These are phyloP conservation scores for Xylaria sp. DNA, from an alignment of 2,329 filamentous ascomycete species.

Conservation along the genomic window DNA sequence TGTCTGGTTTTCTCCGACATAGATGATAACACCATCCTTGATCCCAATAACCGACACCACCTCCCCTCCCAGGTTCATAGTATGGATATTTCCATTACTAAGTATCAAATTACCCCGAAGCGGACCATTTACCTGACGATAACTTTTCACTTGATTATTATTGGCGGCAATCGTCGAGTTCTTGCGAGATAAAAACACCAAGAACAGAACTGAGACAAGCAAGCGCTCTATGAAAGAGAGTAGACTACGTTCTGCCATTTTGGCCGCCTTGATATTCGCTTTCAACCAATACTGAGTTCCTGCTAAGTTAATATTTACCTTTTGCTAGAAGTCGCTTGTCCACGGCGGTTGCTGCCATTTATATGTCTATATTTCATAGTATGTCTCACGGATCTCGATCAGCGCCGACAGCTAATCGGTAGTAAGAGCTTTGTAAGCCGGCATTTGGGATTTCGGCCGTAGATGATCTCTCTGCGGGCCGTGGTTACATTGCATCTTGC, in stretches of 20 bases:
- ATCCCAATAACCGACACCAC: constrained; percentile 41
- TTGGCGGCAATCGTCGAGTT: background rate
- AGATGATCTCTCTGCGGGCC: constrained; percentile 1
- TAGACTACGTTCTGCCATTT: background rate
- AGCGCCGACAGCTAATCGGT: constrained; percentile 4
- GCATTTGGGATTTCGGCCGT: constrained; percentile 15
- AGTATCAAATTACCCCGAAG: constrained; percentile 40
- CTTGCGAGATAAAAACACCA: background rate
- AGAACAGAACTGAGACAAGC: background rate
- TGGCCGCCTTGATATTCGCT: background rate
- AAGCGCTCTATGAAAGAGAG: background rate
- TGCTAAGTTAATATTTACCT: too few species aligned
- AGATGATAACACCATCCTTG: constrained; percentile 41
- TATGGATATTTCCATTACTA: constrained; percentile 44
- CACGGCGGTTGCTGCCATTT: background rate
- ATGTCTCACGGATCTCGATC: background rate
- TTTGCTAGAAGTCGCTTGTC: background rate
- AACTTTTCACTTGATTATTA: background rate
- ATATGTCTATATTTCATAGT: background rate
- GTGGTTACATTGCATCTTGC: constrained; percentile 8
- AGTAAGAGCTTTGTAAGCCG: constrained; percentile 28
- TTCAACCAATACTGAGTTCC: background rate
- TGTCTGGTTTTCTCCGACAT: constrained; percentile 40
- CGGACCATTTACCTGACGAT: constrained; percentile 11
- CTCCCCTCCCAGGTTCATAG: constrained; percentile 35